Evolutionary conservation across 1,139 yeast species (phyloP), one percentile per base, ranked within the genome.

Genomic region (Taphrina pruni): DNA sequence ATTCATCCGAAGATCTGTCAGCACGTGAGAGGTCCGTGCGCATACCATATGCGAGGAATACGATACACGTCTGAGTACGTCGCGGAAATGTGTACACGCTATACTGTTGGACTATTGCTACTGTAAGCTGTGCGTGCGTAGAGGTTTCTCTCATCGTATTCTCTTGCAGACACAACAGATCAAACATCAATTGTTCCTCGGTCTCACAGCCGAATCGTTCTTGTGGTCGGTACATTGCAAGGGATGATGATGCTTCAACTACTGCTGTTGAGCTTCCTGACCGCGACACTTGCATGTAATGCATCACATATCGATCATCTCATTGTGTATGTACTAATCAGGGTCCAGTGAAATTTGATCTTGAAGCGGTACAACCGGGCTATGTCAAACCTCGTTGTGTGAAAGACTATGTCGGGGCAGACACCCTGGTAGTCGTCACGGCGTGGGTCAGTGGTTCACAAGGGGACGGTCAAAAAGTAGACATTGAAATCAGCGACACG

Each of bases 381-480:
- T 51, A 64, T 35, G 67, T 58, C 36, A 52, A 52, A n/a, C 87
- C 87, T 43, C 81, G 85, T 71, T 93, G 99, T 82, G 86, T 93
- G 73, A 89, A 98, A 77, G 97, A 93, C 78, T 93, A 93, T 77
- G 96, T 90, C 66, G 82, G 85, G 68, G 89, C 87, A 74, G 92
- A 90, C 70, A 94, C 91, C 76, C 80, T 92, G 75, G 97, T 93
- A 43, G 97, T 91, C 60, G 88, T 91, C 70, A 89, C 88, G 73
- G 85, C 91, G 74, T 84, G 85, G 73, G 84, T 96, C 21, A 84
- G 85, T 74, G 97, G 97, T 21, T 77, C 82, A 67, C 80, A 81
- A 69, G 95, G 95, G 45, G 98, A 94, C 78, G 98, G 97, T 12
- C 70, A 69, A 45, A 65, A 39, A 35, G 60, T 69, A 26, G 65